Percentiles rank a stretch among this genome's conserved stretches.
These are phyloP conservation scores for Phycomyces blakesleeanus DNA, from an alignment of 192 early-diverging fungal genomes.

Conservation along the genomic window DNA sequence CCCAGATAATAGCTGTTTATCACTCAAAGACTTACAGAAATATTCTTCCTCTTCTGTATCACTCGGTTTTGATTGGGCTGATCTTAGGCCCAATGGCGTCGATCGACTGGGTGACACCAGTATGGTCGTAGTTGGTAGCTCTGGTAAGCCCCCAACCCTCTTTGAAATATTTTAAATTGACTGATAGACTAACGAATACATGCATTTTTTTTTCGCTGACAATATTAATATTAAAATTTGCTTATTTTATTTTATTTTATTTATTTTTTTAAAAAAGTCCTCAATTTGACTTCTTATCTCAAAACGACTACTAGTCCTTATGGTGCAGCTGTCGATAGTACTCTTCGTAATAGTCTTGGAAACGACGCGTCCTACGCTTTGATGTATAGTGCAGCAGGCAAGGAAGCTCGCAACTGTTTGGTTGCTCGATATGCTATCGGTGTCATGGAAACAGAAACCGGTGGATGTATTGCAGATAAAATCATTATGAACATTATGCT, in stretches of 20 bases:
- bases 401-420: slow-evolving; percentile 41
- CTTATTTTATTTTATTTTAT: neutral
- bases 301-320: neutral
- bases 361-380: slow-evolving; percentile 29
- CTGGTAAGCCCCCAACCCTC: no score
- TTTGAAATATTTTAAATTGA: neutral
- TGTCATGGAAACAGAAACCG: slow-evolving; percentile 52
- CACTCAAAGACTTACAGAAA: slow-evolving; percentile 12
- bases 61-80: slow-evolving; percentile 33
- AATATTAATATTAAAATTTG: neutral
- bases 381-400: slow-evolving; percentile 16
- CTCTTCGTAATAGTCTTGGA: slow-evolving; percentile 11
- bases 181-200: neutral
- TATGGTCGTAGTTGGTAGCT: slow-evolving; percentile 16
- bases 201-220: no score
- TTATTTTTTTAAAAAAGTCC: slow-evolving; percentile 28
- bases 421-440: slow-evolving; percentile 47
- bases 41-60: neutral
- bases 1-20: slow-evolving; percentile 21
- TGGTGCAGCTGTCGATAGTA: slow-evolving; percentile 9
- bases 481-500: slow-evolving; percentile 55
- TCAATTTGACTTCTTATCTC: slow-evolving; percentile 33
- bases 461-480: slow-evolving; percentile 55
- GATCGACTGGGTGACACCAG: slow-evolving; percentile 9
- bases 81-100: slow-evolving; percentile 18